Evolutionary conservation across 768 basidiomycete species (phyloP).

Genomic region (Mycena metata): DNA sequence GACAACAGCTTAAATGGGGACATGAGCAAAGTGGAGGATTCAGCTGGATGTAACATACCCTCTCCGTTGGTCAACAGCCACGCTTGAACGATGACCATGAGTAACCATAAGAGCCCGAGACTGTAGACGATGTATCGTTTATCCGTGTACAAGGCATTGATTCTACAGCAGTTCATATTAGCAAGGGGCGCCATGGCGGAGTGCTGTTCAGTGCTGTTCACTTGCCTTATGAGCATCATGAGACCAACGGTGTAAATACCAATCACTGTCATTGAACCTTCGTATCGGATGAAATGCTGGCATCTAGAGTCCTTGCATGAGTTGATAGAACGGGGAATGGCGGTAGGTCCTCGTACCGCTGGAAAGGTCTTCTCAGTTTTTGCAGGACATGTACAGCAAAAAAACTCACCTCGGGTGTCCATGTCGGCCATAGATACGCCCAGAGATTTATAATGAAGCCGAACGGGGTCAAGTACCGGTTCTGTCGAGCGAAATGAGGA

Average conservation of each 20-base stretch:
- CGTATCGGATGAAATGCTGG: constrained; percentile 61
- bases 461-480: constrained; percentile 75
- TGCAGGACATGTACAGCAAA: background rate
- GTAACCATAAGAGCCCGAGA: constrained; percentile 49
- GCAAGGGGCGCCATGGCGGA: background rate
- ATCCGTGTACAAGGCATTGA: constrained; percentile 55
- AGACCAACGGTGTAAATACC: constrained; percentile 66
- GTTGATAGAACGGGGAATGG: background rate
- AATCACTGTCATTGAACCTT: constrained; percentile 67
- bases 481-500: constrained; percentile 50
- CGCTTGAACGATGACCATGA: constrained; percentile 61
- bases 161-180: constrained; percentile 13
- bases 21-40: background rate
- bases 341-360: constrained; percentile 10
- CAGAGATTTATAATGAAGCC: constrained; percentile 71
- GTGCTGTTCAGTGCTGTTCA: no score
- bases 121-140: constrained; percentile 49
- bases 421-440: constrained; percentile 58
- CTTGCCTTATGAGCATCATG: constrained; percentile 70
- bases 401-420: constrained; percentile 53
- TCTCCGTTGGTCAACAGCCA: constrained; percentile 65
- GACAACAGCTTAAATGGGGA: constrained; percentile 49
- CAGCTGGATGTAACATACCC: constrained; percentile 52
- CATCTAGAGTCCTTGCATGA: constrained; percentile 49
- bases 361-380: background rate